Evolutionary conservation across 2,329 filamentous ascomycete species (phyloP), one percentile per base, ranked within the genome.

Genomic region (Trichoderma arundinaceum): DNA sequence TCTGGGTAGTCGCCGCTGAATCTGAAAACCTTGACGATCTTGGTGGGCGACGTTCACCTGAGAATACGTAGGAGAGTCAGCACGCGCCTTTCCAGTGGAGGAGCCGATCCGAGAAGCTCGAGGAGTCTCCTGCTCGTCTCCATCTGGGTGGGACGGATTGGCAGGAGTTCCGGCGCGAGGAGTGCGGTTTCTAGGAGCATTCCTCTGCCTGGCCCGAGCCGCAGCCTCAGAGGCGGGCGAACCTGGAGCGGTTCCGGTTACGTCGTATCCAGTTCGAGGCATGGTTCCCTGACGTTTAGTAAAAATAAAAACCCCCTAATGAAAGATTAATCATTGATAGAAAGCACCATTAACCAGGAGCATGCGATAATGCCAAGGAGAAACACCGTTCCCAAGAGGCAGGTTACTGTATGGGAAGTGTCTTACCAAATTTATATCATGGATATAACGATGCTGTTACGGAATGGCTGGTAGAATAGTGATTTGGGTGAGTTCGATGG

Each of bases 261-360:
- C 22, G 28, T 66, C 64, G 17, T 66, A 66, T 33, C 64, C 64
- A 12, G 39, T 48, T 54, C 64, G 48, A 35, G 64, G 64, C 64
- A 66, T 66, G 13, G 13, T 41, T 17, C 32, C 12, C 13, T 35
- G 39, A n/a, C 22, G 49, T 38, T 44, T 8, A 33, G 28, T 46
- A 32, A 63, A 10, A 32, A 53, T 52, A 17, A 51, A 17, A 38
- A 28, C 52, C 53, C 3, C 39, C 39, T 65, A 9, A 13, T 4
- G 43, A 15, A 22, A 44, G 7, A 44, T 61, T 15, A 44, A 44
- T 33, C n/a, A 28, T 44, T 28, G 46, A 2, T 12, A 7, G 35
- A 51, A 8, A 35, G 39, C 10, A 17, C 38, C 39, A 22, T 35
- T 22, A 39, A 13, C 57, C 12, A 44, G 17, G 7, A 53, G 15